A percentile compares a stretch with the other conserved stretches of the same genome.
Evolutionary conservation across 257 asterid genomes (phyloP).

Genomic region (Solanum arcanum): DNA sequence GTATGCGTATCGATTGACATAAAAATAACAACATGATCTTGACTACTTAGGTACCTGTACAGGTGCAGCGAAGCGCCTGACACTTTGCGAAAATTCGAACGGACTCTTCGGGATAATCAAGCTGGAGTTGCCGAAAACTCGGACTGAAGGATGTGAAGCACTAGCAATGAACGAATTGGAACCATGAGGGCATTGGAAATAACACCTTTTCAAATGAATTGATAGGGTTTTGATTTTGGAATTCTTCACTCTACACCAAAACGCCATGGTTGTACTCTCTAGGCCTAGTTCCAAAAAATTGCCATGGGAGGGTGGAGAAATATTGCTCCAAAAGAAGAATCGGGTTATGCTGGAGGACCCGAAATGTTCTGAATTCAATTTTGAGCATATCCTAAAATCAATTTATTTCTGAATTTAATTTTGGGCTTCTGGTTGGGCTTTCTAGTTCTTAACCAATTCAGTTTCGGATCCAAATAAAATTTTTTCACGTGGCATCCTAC

Average conservation of each 20-base stretch:
- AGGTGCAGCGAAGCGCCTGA: conserved; percentile 60
- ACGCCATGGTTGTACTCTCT: conserved; percentile 24
- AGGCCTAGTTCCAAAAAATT: not conserved
- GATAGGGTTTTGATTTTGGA: conserved; percentile 19
- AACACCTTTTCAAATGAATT: conserved; percentile 20
- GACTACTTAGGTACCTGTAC: conserved; percentile 33
- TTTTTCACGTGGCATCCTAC: not conserved
- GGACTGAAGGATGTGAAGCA: conserved; percentile 8
- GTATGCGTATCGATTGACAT: not conserved
- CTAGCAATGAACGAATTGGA: conserved; percentile 9
- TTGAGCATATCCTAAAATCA: not conserved
- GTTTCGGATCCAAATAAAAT: not conserved
- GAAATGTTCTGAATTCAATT: not conserved
- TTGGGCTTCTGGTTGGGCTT: not conserved
- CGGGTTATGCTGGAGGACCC: not conserved
- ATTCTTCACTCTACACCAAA: conserved; percentile 54
- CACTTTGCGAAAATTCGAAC: conserved; percentile 16
- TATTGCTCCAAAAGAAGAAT: conserved; percentile 1
- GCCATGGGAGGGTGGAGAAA: not conserved
- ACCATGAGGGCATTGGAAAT: conserved; percentile 11
- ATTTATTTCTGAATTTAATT: too few species aligned
- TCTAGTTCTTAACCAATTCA: not conserved
- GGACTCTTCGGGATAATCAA: conserved; percentile 6
- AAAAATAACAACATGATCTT: not conserved
- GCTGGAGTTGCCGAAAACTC: conserved; percentile 7